Base-by-base conservation (phyloP, 306 rosid genomes). In the Glycine latifolia region DNA sequence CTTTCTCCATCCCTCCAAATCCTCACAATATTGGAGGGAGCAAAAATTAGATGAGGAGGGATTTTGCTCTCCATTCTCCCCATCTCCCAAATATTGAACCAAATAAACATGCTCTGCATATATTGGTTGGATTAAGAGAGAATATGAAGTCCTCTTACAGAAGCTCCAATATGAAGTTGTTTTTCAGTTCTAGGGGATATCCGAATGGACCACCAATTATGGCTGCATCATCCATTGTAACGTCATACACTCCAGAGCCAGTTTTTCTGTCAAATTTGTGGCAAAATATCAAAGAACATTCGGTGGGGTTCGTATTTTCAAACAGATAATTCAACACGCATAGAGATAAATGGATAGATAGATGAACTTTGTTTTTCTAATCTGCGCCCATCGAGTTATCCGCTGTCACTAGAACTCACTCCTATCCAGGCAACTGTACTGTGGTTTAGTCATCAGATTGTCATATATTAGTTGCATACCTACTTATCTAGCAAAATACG, bases 141-240 rank as follows among this genome's bases (percentile, higher is more conserved):
- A 35, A 17, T 39, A 61, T 73, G 53, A 80, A 49, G 77, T 68
- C 61, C 73, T 82, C 99, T 87, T 89, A 95, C 99, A 95, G 76
- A 65, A 90, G 78, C 87, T 88, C 91, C 44, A 95, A 83, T 81
- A 81, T 71, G 66, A 95, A 93, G 87, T 87, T 91, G 87, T 87
- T 95, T 71, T 69, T 90, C 70, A 95, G 71, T 73, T 89, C 89
- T 37, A 95, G 10, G 15, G 98, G 99, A 73, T 88, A 89, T 72
- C 97, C 98, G 85, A 91, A 93, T 8, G 92, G 88, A 41, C 97
- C 98, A 0, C 93, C 97, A 37, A 91, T 83, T 82, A 93, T 86
- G 67, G 98, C 99, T 31, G 97, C 98, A 74, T 91, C 98, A 65
- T 91, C 97, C 97, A 95, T 90, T 14, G 88, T 88, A 33, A 93